phyloP scores from a whole-genome alignment of 2,329 filamentous ascomycete species.

The Aspergillus oerlinghausenensis region DNA sequence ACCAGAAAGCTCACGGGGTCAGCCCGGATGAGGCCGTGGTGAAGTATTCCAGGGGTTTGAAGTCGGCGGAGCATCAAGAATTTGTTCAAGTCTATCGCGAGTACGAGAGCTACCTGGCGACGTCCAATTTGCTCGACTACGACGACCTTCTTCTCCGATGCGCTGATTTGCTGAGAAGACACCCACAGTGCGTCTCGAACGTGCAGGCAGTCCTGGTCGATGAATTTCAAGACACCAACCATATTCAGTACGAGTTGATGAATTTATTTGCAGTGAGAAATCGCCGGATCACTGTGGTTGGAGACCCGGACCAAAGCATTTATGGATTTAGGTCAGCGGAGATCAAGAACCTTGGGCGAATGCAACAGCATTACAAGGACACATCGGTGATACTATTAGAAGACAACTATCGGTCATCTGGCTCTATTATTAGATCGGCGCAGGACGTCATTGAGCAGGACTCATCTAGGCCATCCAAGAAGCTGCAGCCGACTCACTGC shows the following conservation, averaged over 20 bases:
- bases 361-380: slow-evolving; percentile 70
- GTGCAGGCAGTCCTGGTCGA: slow-evolving; percentile 90
- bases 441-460: slow-evolving; percentile 90
- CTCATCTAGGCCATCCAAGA: slow-evolving; percentile 71
- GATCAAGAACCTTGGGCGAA: slow-evolving; percentile 75
- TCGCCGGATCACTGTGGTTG: slow-evolving; percentile 84
- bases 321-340: slow-evolving; percentile 95
- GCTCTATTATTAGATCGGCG: slow-evolving; percentile 73
- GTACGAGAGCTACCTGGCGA: slow-evolving; percentile 71
- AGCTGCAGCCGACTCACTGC: slow-evolving; percentile 72
- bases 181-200: slow-evolving; percentile 79
- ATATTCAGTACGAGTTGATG: slow-evolving; percentile 94
- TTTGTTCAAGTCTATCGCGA: slow-evolving; percentile 65
- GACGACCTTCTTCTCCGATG: slow-evolving; percentile 86
- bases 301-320: slow-evolving; percentile 96
- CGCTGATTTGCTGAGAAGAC: slow-evolving; percentile 67
- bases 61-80: slow-evolving; percentile 55
- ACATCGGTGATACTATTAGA: slow-evolving; percentile 81
- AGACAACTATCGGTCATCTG: slow-evolving; percentile 91
- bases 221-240: slow-evolving; percentile 96
- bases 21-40: slow-evolving; percentile 41
- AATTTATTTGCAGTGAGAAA: slow-evolving; percentile 70
- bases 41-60: slow-evolving; percentile 31
- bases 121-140: slow-evolving; percentile 84
- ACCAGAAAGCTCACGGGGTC: slow-evolving; percentile 55